phyloP scores from a whole-genome alignment of 1,284 basidiomycete species.

The Trichosporon sp. region DNA sequence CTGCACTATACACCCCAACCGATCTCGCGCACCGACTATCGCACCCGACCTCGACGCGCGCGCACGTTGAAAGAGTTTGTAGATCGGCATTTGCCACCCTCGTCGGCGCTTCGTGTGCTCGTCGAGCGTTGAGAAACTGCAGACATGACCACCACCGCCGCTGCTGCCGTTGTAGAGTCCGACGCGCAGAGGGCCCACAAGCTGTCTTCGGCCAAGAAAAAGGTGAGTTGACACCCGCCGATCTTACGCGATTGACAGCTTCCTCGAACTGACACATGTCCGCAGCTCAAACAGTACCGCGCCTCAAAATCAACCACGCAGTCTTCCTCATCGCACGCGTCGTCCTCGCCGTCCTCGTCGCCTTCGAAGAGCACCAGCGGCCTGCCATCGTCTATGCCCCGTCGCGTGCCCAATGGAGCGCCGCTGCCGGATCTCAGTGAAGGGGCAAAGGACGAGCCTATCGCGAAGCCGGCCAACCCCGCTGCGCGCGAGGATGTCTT shows the following conservation, averaged over 20 bases:
- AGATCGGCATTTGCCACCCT: neutral
- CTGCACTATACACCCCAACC: neutral
- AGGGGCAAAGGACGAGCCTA: neutral
- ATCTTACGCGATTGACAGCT: neutral
- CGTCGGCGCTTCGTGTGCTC: neutral
- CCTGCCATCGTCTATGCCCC: slow-evolving; percentile 9
- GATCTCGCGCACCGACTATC: neutral
- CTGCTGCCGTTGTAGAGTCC: slow-evolving; percentile 12
- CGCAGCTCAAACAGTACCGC: slow-evolving; percentile 41
- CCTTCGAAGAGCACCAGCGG: slow-evolving; percentile 3
- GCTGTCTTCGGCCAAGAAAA: slow-evolving; percentile 38
- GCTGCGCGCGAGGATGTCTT: neutral
- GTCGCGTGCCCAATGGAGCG: neutral
- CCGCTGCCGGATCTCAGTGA: neutral
- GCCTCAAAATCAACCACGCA: slow-evolving; percentile 26
- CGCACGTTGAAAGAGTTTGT: neutral
- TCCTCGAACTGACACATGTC: slow-evolving; percentile 1
- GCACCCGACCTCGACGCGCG: neutral
- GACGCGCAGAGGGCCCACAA: slow-evolving; percentile 29
- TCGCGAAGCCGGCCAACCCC: slow-evolving; percentile 2
- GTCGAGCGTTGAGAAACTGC: neutral
- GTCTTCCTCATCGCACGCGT: slow-evolving; percentile 18
- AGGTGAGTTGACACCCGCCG: slow-evolving; percentile 27
- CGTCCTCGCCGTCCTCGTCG: slow-evolving; percentile 17
- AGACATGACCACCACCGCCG: neutral